Evolutionary conservation across 192 early-diverging fungal species (phyloP), one percentile per base, ranked within the genome.

Genomic region (Coemansia sp.): DNA sequence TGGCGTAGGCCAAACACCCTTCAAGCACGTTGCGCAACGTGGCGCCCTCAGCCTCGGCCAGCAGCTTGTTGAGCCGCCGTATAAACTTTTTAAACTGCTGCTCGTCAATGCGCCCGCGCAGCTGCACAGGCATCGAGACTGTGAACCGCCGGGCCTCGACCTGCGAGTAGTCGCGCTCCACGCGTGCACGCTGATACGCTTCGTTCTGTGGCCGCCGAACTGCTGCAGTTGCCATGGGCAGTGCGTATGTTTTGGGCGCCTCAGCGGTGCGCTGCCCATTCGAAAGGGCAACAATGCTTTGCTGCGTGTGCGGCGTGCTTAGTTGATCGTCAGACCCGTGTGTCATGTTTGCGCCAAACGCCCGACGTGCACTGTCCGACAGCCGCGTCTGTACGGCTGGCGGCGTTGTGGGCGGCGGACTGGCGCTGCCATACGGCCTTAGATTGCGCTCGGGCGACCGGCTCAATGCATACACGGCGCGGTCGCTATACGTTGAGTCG

Each of bases 101-200:
- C 63, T 70, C 73, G 65, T 76, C 76, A 11, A 83, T 58, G 24
- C 66, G 74, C 25, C 73, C 76, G 39, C 38, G 51, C 39, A 83
- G 65, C 66, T 73, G 74, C 37, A 63, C 67, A 4, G 82, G 82
- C 53, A 76, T 60, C 19, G 66, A 58, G 43, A 79, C 52, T 6
- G 53, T 17, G 50, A 79, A 83, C 63, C 69, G 76, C 32, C 76
- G 64, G 37, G 57, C 27, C 11, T 70, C 73, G 45, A 76, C 82
- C 27, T 58, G 67, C 61, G 82, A 79, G 57, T 83, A 83, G 73
- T 83, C 82, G 23, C 82, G 73, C 61, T 79, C 76, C 6, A 83
- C 63, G 7, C 82, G 72, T 17, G 76, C 70, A 2, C 79, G 69
- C 62, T 72, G 69, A 55, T 63, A 65, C 41, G 63, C 66, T 32